Percentiles rank a stretch among this genome's conserved stretches.
Conservation (phyloP, 1,284 basidiomycete species). For the Cystobasidium slooffiae region DNA sequence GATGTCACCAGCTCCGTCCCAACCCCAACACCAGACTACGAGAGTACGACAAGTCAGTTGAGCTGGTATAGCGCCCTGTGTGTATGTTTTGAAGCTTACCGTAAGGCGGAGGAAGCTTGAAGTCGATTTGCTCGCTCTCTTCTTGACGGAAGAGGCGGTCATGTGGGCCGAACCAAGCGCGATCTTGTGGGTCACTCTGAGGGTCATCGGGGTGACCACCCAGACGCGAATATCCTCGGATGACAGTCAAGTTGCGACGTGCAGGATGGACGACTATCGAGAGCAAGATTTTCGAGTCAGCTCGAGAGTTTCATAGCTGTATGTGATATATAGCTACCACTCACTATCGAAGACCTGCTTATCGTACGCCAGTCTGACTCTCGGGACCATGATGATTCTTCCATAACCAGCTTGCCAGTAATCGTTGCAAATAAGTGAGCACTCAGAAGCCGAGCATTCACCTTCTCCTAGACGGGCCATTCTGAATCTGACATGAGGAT, state of each 20-base stretch:
- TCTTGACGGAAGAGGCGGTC: conserved; percentile 87
- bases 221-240: conserved; percentile 83
- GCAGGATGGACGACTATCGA: conserved; percentile 80
- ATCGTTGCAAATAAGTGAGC: conserved; percentile 88
- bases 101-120: conserved; percentile 78
- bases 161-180: conserved; percentile 92
- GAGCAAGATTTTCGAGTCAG: conserved; percentile 58
- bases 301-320: conserved; percentile 62
- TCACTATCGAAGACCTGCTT: conserved; percentile 22
- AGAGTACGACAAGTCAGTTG: neutral
- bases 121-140: conserved; percentile 74
- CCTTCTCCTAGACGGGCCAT: conserved; percentile 80
- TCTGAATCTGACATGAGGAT: conserved; percentile 84
- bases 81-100: conserved; percentile 63
- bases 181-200: conserved; percentile 88
- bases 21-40: conserved; percentile 96
- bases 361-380: conserved; percentile 93
- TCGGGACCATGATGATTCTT: conserved; percentile 91
- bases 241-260: conserved; percentile 86
- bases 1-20: conserved; percentile 94
- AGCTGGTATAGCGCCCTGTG: neutral
- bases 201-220: conserved; percentile 93
- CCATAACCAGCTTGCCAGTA: conserved; percentile 73
- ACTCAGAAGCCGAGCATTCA: conserved; percentile 91
- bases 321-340: neutral